phyloP scores from a whole-genome alignment of 495 filamentous ascomycete species.

The Penicillium pancosmium region DNA sequence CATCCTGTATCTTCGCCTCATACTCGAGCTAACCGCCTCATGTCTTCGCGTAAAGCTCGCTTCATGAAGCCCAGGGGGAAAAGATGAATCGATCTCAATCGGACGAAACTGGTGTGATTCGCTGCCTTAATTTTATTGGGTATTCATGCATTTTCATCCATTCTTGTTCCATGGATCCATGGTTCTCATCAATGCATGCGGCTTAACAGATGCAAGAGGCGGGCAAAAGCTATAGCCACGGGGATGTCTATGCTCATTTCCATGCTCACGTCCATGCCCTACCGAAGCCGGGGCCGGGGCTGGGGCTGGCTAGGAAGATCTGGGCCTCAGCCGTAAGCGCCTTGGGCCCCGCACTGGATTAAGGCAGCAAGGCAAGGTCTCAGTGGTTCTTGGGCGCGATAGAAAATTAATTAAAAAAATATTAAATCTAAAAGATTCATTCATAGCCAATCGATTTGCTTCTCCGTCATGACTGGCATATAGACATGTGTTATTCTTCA shows the following conservation, averaged over 20 bases:
- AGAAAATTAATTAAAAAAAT: background rate
- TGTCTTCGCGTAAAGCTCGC: background rate
- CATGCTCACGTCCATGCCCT: constrained; percentile 1
- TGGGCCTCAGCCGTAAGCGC: constrained; percentile 10
- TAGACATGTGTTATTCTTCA: background rate
- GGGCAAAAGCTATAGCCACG: constrained; percentile 12
- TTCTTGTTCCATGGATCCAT: constrained; percentile 19
- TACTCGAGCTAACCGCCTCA: constrained; percentile 6
- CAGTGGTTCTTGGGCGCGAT: constrained; percentile 18
- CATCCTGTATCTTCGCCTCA: background rate
- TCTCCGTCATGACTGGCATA: background rate
- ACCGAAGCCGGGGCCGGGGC: constrained; percentile 11
- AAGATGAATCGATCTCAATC: background rate
- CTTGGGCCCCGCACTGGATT: constrained; percentile 18
- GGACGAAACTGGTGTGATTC: constrained; percentile 5
- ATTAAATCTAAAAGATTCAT: constrained; percentile 23
- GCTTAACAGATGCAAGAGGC: constrained; percentile 18
- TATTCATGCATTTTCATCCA: constrained; percentile 21
- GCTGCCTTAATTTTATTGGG: constrained; percentile 18
- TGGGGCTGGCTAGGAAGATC: constrained; percentile 4
- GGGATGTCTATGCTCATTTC: constrained; percentile 1
- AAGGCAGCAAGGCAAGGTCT: constrained; percentile 23
- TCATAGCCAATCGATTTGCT: constrained; percentile 30
- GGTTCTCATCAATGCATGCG: constrained; percentile 29
- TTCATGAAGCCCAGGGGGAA: background rate